Evolutionary conservation across 2,329 filamentous ascomycete genomes (phyloP), one percentile per base, ranked within the genome.

Genomic region (Monosporascus cannonballus): DNA sequence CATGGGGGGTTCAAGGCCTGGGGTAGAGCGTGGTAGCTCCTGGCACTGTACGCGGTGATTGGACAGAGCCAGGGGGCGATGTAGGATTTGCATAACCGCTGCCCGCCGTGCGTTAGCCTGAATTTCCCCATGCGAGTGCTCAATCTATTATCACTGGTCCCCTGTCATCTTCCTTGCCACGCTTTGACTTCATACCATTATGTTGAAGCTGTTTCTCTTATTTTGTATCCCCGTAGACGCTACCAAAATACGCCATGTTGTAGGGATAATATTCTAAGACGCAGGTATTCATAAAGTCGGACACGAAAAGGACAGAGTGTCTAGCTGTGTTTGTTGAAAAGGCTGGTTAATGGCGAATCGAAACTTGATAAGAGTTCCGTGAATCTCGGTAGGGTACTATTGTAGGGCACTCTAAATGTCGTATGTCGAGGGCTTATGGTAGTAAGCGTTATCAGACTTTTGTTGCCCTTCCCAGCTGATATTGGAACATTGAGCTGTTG

Each of bases 1-100:
- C 51, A 61, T 52, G 59, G 58, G 58, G 56, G 56, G 53, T 55
- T 50, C 49, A 51, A 55, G 53, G 57, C 59, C 63, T 65, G 63
- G 63, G 61, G 63, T 62, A 64, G 58, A 54, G 44, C 14, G 4
- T 9, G 30, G 9, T 11, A 14, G 11, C 4, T 34, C 30, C 30
- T 34, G 4, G 30, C 14, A 14, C 30, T 14, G 30, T 27, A 27
- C 15, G 14, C 9, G 3, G 41, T 62, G 61, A 64, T 67, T 66
- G 64, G 66, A 38, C 55, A 62, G 59, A 15, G 42, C 15, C 24
- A 22, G 42, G 42, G 42, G n/a, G 20, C 11, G 24, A 59, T 63
- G 60, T 62, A 56, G 60, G 64, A 65, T 63, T 63, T 68, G 66
- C 65, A 69, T 69, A 68, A 64, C 65, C 66, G 66, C 65, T 63